A percentile compares a stretch with the other conserved stretches of the same genome.
phyloP scores from a whole-genome alignment of 1,284 basidiomycete genomes.

The Boletus sp. region DNA sequence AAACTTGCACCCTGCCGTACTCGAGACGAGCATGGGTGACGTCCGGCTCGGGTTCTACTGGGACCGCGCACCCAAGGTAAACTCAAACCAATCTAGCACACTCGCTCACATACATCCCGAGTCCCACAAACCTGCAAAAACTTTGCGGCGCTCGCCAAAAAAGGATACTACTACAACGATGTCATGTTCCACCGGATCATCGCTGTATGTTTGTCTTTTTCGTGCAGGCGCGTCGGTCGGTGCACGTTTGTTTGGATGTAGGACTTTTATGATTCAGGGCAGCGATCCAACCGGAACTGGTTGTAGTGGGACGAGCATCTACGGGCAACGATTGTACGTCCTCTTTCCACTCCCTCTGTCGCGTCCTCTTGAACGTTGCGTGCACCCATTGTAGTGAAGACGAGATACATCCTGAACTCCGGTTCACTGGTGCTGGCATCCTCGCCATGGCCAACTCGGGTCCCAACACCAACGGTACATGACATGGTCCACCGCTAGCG shows the following conservation, averaged over 20 bases:
- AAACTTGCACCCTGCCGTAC: conserved; percentile 40
- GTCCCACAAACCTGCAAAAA: conserved; percentile 84
- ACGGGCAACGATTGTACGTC: conserved; percentile 86
- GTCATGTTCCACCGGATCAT: conserved; percentile 90
- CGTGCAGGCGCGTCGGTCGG: not conserved
- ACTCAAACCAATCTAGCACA: conserved; percentile 17
- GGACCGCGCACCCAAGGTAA: conserved; percentile 86
- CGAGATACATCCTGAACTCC: conserved; percentile 84
- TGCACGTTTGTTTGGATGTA: conserved; percentile 1
- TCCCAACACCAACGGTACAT: conserved; percentile 88
- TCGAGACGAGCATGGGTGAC: conserved; percentile 89
- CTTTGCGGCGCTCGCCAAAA: conserved; percentile 84
- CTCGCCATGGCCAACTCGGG: conserved; percentile 97
- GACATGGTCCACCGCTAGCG: not conserved
- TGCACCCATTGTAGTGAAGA: conserved; percentile 62
- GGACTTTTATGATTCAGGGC: conserved; percentile 97
- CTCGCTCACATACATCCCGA: not conserved
- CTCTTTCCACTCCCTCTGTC: not conserved
- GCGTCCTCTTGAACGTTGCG: not conserved
- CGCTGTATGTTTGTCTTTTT: conserved; percentile 53
- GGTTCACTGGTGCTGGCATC: conserved; percentile 96
- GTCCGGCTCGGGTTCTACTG: conserved; percentile 90
- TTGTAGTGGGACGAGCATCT: conserved; percentile 90
- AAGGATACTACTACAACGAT: conserved; percentile 87
- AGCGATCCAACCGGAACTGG: conserved; percentile 97